Evolutionary conservation across 495 filamentous ascomycete species (phyloP), one percentile per base, ranked within the genome.

Genomic region (Parachaetomium inaequale): DNA sequence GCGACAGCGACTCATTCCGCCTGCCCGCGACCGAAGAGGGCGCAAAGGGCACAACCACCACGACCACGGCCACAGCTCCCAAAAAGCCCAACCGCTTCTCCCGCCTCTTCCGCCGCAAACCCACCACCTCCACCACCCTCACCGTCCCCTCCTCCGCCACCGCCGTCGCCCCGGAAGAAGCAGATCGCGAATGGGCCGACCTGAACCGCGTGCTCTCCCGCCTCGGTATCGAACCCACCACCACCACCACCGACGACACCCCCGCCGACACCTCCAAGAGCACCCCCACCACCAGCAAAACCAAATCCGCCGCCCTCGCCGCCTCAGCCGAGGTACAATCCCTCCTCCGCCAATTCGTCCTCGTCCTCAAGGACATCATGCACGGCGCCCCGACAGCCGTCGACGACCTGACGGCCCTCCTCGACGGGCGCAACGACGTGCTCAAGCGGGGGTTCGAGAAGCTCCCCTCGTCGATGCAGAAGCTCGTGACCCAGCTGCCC

Each of bases 321-420:
- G 81, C 85, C 50, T 92, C 89, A 3, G 83, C 89, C 68, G 86
- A 92, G 62, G 54, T 56, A 21, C 42, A 66, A 23, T 26, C 34
- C 11, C 81, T 96, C 4, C 79, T 95, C 40, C 81, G 84, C 46
- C 88, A 87, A 62, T 98, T 98, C 81, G 90, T 89, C 21, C 76
- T 91, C 43, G 87, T 97, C 32, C 86, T 98, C 63, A 93, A 91
- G 68, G 93, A 97, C 72, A 78, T 96, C n/a, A 81, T 90, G 59
- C 93, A 91, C 71, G 93, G 93, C 55, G 93, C 89, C 7, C 93
- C 93, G 26, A 95, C 93, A 0, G 94, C 94, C 15, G 96, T 95
- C 71, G 83, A 88, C 68, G 94, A 98, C 74, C 86, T 98, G 12
- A 84, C 90, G 29, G 76, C 81, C 66, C 86, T 98, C 17, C 79